Conservation (phyloP, 2,329 filamentous ascomycete species). For the Aurifilum marmelostoma region DNA sequence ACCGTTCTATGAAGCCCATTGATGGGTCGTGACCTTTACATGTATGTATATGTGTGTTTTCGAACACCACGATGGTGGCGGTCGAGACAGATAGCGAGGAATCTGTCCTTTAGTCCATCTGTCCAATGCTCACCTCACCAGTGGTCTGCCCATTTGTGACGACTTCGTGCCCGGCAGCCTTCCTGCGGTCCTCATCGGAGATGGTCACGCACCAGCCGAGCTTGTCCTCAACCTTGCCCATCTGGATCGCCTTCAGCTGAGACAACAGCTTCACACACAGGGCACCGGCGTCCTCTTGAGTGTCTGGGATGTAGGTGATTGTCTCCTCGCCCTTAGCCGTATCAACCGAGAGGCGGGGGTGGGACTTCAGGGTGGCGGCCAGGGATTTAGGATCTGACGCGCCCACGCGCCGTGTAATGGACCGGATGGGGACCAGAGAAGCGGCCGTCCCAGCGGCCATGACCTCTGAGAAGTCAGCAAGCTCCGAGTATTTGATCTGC, state of each 20-base stretch:
- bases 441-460: conserved; percentile 92
- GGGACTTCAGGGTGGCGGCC: conserved; percentile 38
- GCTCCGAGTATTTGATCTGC: conserved; percentile 66
- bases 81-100: not conserved
- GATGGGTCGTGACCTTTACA: not conserved
- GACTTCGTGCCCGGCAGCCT: conserved; percentile 40
- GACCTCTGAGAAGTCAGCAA: conserved; percentile 67
- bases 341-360: conserved; percentile 42
- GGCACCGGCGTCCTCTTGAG: conserved; percentile 71
- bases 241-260: conserved; percentile 83
- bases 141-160: conserved; percentile 35
- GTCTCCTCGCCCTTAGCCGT: conserved; percentile 49
- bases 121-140: conserved; percentile 36
- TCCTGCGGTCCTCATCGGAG: conserved; percentile 47
- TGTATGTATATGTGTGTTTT: too few relatives aligned
- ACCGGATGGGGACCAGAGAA: conserved; percentile 87
- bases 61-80: not conserved
- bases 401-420: conserved; percentile 71
- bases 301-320: conserved; percentile 57
- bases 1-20: not conserved
- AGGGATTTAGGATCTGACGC: conserved; percentile 46
- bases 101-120: conserved; percentile 39
- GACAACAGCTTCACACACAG: conserved; percentile 72
- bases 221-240: conserved; percentile 74
- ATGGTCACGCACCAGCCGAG: conserved; percentile 71